phyloP scores from a whole-genome alignment of 352 stramenopile genomes.

The Globisporangium nagaii region DNA sequence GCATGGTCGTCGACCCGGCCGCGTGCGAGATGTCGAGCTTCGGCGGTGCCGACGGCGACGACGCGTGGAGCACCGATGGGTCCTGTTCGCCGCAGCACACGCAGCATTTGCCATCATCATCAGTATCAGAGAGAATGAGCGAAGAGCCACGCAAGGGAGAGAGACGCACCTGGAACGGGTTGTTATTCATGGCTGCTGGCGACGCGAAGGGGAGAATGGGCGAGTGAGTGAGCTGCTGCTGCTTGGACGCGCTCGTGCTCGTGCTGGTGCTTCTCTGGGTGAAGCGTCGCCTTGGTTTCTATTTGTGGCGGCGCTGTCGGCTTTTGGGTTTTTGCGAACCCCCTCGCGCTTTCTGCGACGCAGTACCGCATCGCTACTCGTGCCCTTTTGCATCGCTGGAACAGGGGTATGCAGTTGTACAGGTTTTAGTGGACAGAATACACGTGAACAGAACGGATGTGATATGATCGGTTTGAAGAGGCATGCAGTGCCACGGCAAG shows the following conservation, averaged over 20 bases:
- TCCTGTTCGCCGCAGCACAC: constrained; percentile 10
- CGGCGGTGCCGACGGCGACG: constrained; percentile 16
- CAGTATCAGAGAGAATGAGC: too few species aligned
- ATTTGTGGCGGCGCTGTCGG: constrained; percentile 3
- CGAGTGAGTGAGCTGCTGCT: background rate
- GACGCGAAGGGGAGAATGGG: background rate
- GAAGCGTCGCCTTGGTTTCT: constrained; percentile 3
- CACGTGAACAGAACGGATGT: background rate
- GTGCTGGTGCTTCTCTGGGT: constrained; percentile 3
- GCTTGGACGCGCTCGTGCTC: too few species aligned
- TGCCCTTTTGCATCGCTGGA: background rate
- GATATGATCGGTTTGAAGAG: background rate
- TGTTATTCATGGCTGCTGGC: constrained; percentile 15
- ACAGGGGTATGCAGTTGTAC: background rate
- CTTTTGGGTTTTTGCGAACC: too few species aligned
- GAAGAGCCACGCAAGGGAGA: background rate
- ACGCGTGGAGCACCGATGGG: constrained; percentile 33
- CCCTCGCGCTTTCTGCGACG: background rate
- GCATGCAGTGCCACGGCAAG: background rate
- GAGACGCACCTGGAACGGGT: constrained; percentile 21
- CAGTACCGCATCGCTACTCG: too few species aligned
- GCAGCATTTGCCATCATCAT: background rate
- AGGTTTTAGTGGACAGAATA: background rate
- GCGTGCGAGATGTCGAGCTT: constrained; percentile 17
- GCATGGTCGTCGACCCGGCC: constrained; percentile 26